A percentile compares a stretch with the other conserved stretches of the same genome.
These are phyloP conservation scores for Thoreauomyces humboldtii DNA, from an alignment of 192 early-diverging fungal species.

Conservation along the genomic window DNA sequence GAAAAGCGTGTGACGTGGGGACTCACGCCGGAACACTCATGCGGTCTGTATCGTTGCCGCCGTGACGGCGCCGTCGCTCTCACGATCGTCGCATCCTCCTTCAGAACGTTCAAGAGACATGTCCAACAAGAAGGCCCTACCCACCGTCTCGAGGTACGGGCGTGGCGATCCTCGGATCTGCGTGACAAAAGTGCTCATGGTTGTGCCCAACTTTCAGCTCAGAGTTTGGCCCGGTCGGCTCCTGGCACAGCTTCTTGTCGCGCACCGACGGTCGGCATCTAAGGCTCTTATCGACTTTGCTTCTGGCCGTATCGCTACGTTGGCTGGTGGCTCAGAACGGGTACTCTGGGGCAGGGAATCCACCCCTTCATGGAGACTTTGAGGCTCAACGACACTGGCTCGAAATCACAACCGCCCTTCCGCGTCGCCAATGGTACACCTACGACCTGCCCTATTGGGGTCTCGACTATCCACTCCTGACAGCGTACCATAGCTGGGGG, in stretches of 20 bases:
- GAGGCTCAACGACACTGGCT: slow-evolving; percentile 99
- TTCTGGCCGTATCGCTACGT: slow-evolving; percentile 59
- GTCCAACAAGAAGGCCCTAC: too few relatives aligned
- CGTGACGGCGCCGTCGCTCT: too few relatives aligned
- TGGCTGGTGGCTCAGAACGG: slow-evolving; percentile 65
- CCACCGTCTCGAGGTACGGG: too few relatives aligned
- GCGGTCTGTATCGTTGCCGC: too few relatives aligned
- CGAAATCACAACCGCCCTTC: slow-evolving; percentile 84
- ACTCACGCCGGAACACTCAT: too few relatives aligned
- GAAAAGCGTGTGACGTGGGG: too few relatives aligned
- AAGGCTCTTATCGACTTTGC: slow-evolving; percentile 16
- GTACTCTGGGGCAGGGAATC: slow-evolving; percentile 69
- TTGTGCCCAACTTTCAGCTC: too few relatives aligned
- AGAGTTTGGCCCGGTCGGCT: slow-evolving; percentile 1
- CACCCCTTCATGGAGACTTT: slow-evolving; percentile 93
- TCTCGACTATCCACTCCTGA: slow-evolving; percentile 95
- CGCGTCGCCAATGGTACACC: slow-evolving; percentile 80
- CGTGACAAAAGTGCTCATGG: too few relatives aligned
- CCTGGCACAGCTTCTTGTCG: not conserved
- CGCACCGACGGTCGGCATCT: slow-evolving; percentile 7
- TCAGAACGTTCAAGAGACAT: too few relatives aligned
- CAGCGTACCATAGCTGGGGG: slow-evolving; percentile 89
- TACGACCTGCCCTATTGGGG: slow-evolving; percentile 90
- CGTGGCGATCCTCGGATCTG: too few relatives aligned
- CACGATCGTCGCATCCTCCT: too few relatives aligned